Base-by-base conservation (phyloP, 768 basidiomycete species). In the Leucocoprinus sp. region DNA sequence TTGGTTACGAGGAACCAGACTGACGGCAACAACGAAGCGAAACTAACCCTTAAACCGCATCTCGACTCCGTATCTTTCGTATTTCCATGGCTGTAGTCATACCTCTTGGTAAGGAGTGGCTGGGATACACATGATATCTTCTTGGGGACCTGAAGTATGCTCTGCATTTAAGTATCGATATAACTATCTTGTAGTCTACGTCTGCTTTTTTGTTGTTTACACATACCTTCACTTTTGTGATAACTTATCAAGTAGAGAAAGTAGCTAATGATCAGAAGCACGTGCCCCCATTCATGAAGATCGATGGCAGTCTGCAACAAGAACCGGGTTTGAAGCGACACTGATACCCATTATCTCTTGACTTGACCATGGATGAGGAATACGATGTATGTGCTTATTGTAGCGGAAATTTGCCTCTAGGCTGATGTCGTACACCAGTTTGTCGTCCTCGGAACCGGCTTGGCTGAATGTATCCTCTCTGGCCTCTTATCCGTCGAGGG, bases 401-500 rank as follows among this genome's bases (percentile, higher is more conserved):
- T 15, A 36, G 23, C 47, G 47, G 24, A 46, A 36, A 47, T 43
- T 44, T 40, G 43, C 41, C 35, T 49, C 48, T 54, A 59, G 46
- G 53, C 45, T 40, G 35, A 45, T 17, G 23, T 22, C 18, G 23
- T 37, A 37, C 39, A 12, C 27, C 61, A 90, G 86, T 87, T 88
- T 64, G 77, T 91, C 64, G 84, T 93, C 53, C 78, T 98, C 57
- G 96, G 96, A 50, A 99, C 96, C 51, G 96, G 96, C 51, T 71
- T 99, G 60, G 97, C 95, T 22, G 96, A 99, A 66, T 98, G 96
- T 69, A 93, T 98, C 64, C 80, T 99, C 51, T 98, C 96, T 12
- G 96, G 96, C 28, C 69, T 99, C 57, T 75, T 99, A 57, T 98
- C 95, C n/a, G 95, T 97, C 36, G 96, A 97, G 64, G 95, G 96